These are phyloP conservation scores for Starmera pachycereana DNA, from an alignment of 805 yeast genomes.

Conservation along the genomic window DNA sequence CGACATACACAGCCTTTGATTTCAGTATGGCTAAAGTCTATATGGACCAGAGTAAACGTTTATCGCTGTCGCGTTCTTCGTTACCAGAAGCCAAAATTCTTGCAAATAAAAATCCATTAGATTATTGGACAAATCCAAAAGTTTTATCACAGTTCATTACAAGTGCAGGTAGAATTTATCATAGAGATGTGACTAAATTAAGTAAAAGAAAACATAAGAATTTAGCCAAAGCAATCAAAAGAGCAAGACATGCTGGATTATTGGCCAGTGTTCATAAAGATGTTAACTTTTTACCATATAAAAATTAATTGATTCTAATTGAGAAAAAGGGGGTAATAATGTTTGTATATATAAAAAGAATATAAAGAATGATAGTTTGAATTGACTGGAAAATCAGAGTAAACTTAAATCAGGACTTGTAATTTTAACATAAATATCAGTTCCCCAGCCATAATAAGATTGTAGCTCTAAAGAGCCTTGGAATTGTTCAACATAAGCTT, in stretches of 20 bases:
- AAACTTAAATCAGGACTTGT: slow-evolving; percentile 18
- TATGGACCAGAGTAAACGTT: slow-evolving; percentile 32
- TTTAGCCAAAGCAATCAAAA: slow-evolving; percentile 65
- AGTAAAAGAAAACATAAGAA: slow-evolving; percentile 56
- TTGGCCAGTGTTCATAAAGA: slow-evolving; percentile 67
- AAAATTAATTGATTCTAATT: slow-evolving; percentile 6
- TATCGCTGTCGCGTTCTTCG: slow-evolving; percentile 1
- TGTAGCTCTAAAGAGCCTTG: slow-evolving; percentile 63
- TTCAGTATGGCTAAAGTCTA: slow-evolving; percentile 51
- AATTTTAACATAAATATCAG: slow-evolving; percentile 57
- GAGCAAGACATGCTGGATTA: slow-evolving; percentile 74
- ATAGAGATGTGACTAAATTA: slow-evolving; percentile 63
- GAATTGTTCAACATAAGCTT: slow-evolving; percentile 64
- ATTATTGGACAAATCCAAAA: slow-evolving; percentile 64
- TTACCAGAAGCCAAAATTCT: slow-evolving; percentile 16
- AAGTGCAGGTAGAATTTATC: slow-evolving; percentile 66
- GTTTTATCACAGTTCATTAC: slow-evolving; percentile 55
- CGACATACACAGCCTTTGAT: slow-evolving; percentile 74
- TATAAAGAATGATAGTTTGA: background rate
- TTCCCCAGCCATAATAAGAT: slow-evolving; percentile 68
- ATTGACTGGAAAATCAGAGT: slow-evolving; percentile 1
- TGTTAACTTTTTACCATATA: slow-evolving; percentile 26
- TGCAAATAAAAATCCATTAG: slow-evolving; percentile 50
- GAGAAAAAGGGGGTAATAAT: background rate
- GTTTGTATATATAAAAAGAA: background rate